Evolutionary conservation across 2,329 filamentous ascomycete species (phyloP).

Genomic region (Venturiaceae sp.): DNA sequence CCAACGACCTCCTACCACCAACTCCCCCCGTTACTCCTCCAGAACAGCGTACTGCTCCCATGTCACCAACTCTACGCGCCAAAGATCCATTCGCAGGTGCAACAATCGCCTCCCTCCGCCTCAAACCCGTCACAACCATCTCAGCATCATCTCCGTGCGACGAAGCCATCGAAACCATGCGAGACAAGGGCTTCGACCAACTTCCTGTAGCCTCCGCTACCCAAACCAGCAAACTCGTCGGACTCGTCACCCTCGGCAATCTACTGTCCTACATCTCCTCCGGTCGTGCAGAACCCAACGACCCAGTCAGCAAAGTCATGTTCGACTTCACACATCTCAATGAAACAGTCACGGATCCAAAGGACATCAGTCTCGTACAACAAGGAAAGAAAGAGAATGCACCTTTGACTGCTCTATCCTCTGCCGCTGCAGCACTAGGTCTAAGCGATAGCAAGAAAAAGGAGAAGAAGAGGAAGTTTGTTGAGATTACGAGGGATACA

Average conservation of each 20-base stretch:
- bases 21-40: constrained; percentile 37
- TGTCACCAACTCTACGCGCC: constrained; percentile 26
- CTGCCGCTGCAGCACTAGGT: background rate
- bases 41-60: constrained; percentile 20
- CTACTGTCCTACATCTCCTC: constrained; percentile 82
- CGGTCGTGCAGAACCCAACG: constrained; percentile 65
- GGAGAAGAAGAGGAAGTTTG: constrained; percentile 58
- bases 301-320: constrained; percentile 80
- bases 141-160: constrained; percentile 61
- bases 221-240: constrained; percentile 62
- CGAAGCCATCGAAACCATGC: constrained; percentile 94
- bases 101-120: constrained; percentile 70
- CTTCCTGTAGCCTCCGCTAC: constrained; percentile 73
- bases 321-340: constrained; percentile 85
- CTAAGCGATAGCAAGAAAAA: constrained; percentile 19
- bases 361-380: constrained; percentile 42
- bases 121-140: constrained; percentile 91
- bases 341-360: constrained; percentile 84
- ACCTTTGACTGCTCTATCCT: background rate
- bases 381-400: constrained; percentile 11
- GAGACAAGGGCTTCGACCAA: constrained; percentile 96
- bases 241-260: constrained; percentile 90
- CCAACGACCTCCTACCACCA: constrained; percentile 77
- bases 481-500: constrained; percentile 90
- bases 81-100: constrained; percentile 66